Conservation (phyloP, 345 rosid species). For the Acer negundo region DNA sequence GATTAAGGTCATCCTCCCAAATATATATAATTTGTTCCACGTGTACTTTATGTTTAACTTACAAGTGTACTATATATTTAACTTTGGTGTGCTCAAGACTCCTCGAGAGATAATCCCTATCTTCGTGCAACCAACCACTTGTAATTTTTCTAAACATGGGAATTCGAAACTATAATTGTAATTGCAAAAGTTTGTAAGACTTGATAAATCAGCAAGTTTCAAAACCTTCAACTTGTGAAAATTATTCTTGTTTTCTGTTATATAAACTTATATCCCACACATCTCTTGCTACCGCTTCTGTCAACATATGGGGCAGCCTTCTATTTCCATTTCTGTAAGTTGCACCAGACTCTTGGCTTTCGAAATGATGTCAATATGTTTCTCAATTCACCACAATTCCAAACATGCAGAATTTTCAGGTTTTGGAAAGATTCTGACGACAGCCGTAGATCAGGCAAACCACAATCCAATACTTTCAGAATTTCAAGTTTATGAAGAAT, state of each 20-base stretch:
- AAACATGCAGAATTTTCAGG: neutral
- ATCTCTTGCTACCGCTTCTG: neutral
- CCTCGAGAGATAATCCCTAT: neutral
- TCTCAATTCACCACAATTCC: neutral
- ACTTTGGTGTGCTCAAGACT: neutral
- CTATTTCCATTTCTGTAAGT: neutral
- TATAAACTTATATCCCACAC: neutral
- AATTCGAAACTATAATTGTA: no score
- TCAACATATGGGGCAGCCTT: neutral
- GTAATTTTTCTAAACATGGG: no score
- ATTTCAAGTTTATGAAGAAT: slow-evolving; percentile 14
- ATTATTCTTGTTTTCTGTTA: neutral
- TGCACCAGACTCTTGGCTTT: slow-evolving; percentile 13
- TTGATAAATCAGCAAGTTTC: neutral
- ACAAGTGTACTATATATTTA: no score
- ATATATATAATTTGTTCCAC: neutral
- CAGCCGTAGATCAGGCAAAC: neutral
- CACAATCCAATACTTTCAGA: neutral
- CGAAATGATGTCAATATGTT: neutral
- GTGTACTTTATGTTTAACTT: neutral
- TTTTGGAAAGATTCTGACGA: slow-evolving; percentile 2
- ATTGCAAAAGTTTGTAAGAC: neutral
- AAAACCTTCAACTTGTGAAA: neutral
- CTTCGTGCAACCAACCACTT: no score
- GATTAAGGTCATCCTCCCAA: neutral